Evolutionary conservation across 257 asterid species (phyloP), one percentile per base, ranked within the genome.

Genomic region (Echium plantagineum): DNA sequence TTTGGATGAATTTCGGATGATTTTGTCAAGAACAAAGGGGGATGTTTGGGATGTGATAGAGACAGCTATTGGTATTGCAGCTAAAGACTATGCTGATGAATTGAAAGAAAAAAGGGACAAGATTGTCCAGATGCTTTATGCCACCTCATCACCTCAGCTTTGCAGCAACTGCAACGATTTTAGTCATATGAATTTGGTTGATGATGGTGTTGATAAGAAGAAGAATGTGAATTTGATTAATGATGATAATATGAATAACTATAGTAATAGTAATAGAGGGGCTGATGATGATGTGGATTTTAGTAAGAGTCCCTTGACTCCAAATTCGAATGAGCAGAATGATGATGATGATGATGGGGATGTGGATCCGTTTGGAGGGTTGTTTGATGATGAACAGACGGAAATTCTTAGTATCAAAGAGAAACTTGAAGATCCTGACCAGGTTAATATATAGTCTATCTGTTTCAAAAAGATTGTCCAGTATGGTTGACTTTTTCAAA

Each of bases 21-120:
- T 93, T 68, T 59, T 93, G 58, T 80, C 94, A 61, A 71, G 78
- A 71, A 81, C 97, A n/a, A 75, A 84, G 18, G 83, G 75, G 28
- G 94, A 81, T 22, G 77, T 93, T 4, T 93, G 98, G 98, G 61
- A 78, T 47, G 31, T 93, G 71, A 89, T 93, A 21, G 94, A 84
- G 9, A 68, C 97, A 58, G 98, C 98, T 67, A 84, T 93, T 56
- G 66, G 72, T 61, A 85, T 93, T 58, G 98, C 97, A 21, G 51
- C 81, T 55, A 49, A 81, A 35, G 98, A 93, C 74, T 76, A 67
- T 75, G 72, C 74, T 48, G 86, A 80, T 2, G 96, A 89, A 12
- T 59, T 93, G 75, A 89, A 81, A 64, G 69, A 72, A 69, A 95
- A 94, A 21, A 73, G 98, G 51, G 98, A 89, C 58, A 69, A 79